These are phyloP conservation scores for Helotiales sp. DNA, from an alignment of 2,329 filamentous ascomycete genomes.

Conservation along the genomic window DNA sequence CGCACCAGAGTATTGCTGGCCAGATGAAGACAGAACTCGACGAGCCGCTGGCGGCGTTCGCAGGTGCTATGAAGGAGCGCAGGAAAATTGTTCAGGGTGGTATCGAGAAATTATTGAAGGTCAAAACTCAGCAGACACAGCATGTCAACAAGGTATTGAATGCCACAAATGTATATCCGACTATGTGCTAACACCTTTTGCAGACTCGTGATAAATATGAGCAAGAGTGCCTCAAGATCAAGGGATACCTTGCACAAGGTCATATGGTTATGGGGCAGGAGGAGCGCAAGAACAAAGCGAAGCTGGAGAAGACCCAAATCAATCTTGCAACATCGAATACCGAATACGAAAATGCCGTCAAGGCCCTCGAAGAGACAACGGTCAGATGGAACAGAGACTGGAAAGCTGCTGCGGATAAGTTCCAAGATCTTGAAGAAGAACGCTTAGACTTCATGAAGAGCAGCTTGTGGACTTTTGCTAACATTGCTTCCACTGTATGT, in stretches of 20 bases:
- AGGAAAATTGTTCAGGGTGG: constrained; percentile 94
- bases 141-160: constrained; percentile 79
- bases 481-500: constrained; percentile 94
- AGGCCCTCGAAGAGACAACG: constrained; percentile 91
- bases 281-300: constrained; percentile 97
- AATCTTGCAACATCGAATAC: constrained; percentile 87
- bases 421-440: constrained; percentile 98
- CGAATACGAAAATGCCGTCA: constrained; percentile 92
- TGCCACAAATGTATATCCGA: not conserved
- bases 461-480: constrained; percentile 96
- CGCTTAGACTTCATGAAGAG: constrained; percentile 96
- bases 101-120: constrained; percentile 91
- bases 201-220: constrained; percentile 91
- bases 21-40: constrained; percentile 98
- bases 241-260: constrained; percentile 95
- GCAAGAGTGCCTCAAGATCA: constrained; percentile 97
- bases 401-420: constrained; percentile 98
- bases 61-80: constrained; percentile 93
- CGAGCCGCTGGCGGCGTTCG: constrained; percentile 87
- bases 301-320: constrained; percentile 97
- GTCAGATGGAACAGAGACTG: constrained; percentile 96
- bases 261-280: constrained; percentile 99
- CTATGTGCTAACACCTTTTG: constrained; percentile 13
- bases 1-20: constrained; percentile 82
- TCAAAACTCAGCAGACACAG: constrained; percentile 88